A percentile compares a stretch with the other conserved stretches of the same genome.
Conservation (phyloP, 2,329 filamentous ascomycete species). For the Rutstroemia sp. region DNA sequence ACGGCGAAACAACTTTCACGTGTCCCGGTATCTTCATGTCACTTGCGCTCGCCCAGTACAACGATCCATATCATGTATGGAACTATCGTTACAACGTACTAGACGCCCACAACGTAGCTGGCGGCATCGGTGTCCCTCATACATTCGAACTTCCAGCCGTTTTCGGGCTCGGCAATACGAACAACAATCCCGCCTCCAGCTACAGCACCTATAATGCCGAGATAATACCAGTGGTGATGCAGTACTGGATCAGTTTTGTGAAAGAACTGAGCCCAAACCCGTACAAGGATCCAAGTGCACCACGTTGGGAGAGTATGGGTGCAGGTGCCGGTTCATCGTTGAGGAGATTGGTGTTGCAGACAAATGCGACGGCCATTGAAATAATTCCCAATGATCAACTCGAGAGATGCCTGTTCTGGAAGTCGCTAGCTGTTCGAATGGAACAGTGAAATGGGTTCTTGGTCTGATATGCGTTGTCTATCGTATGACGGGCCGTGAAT, state of each 20-base stretch:
- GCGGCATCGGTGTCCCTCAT: conserved; percentile 33
- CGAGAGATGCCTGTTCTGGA: conserved; percentile 25
- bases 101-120: conserved; percentile 30
- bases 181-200: conserved; percentile 27
- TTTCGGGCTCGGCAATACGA: conserved; percentile 31
- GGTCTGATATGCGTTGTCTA: too few relatives aligned
- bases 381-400: conserved; percentile 17
- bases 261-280: conserved; percentile 33
- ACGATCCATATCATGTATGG: conserved; percentile 34
- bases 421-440: neutral
- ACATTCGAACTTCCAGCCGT: conserved; percentile 32
- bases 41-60: conserved; percentile 22
- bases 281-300: conserved; percentile 24
- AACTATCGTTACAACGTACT: conserved; percentile 42
- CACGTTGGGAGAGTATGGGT: conserved; percentile 25
- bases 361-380: conserved; percentile 24
- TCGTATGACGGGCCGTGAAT: too few relatives aligned
- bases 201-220: conserved; percentile 28
- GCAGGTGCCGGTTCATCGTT: conserved; percentile 9
- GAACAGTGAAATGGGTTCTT: neutral
- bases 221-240: conserved; percentile 31
- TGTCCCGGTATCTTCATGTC: conserved; percentile 39
- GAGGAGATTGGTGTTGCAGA: conserved; percentile 23
- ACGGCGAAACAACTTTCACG: conserved; percentile 42
- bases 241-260: conserved; percentile 40